Evolutionary conservation across 768 basidiomycete genomes (phyloP).

Genomic region (Serendipita sp.): DNA sequence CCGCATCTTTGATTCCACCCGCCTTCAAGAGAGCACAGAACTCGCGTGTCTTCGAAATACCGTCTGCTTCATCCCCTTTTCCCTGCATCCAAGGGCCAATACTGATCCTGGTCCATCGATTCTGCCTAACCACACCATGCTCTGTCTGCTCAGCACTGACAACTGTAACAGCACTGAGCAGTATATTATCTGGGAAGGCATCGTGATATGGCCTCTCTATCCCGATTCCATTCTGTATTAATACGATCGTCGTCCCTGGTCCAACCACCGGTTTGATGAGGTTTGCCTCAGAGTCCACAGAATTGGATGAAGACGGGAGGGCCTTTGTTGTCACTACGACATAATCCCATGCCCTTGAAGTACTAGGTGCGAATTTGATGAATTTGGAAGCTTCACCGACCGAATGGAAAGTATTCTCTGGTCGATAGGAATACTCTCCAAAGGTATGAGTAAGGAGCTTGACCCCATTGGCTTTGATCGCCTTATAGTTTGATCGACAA

Average conservation of each 20-base stretch:
- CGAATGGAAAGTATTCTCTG: slow-evolving; percentile 15
- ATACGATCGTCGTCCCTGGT: slow-evolving; percentile 13
- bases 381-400: slow-evolving; percentile 12
- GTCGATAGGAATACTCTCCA: slow-evolving; percentile 17
- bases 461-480: slow-evolving; percentile 16
- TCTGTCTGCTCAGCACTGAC: slow-evolving; percentile 17
- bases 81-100: slow-evolving; percentile 16
- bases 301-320: slow-evolving; percentile 14
- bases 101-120: slow-evolving; percentile 18
- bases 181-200: slow-evolving; percentile 14
- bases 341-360: slow-evolving; percentile 14
- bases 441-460: slow-evolving; percentile 16
- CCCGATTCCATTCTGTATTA: slow-evolving; percentile 20
- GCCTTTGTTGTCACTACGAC: slow-evolving; percentile 20
- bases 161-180: slow-evolving; percentile 18
- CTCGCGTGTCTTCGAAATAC: slow-evolving; percentile 5
- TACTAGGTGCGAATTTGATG: no score
- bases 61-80: slow-evolving; percentile 6
- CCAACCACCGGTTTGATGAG: slow-evolving; percentile 10
- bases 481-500: slow-evolving; percentile 18
- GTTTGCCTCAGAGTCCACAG: slow-evolving; percentile 14
- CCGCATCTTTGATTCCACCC: slow-evolving; percentile 18
- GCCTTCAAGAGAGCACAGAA: slow-evolving; percentile 14
- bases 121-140: slow-evolving; percentile 16
- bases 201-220: slow-evolving; percentile 17